A percentile compares a stretch with the other conserved stretches of the same genome.
Evolutionary conservation across 768 basidiomycete species (phyloP).

Genomic region (Tricholoma sp.): DNA sequence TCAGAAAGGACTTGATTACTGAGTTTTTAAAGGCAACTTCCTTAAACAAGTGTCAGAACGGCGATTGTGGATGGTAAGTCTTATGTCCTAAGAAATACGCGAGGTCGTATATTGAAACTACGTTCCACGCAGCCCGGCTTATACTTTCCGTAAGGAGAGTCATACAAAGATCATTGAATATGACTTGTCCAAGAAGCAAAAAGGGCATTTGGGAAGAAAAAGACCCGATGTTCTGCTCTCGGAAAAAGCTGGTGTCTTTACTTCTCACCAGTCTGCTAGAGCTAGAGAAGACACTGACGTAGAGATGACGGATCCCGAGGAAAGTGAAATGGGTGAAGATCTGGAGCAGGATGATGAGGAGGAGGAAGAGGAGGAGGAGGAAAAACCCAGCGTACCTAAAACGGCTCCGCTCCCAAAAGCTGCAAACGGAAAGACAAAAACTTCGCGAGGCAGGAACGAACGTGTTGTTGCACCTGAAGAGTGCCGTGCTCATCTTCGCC

Average conservation of each 20-base stretch:
- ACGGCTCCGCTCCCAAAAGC: slow-evolving; percentile 51
- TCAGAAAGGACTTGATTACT: slow-evolving; percentile 74
- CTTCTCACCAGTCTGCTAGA: slow-evolving; percentile 20
- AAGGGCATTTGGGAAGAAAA: slow-evolving; percentile 49
- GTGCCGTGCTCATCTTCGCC: slow-evolving; percentile 88
- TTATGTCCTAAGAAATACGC: neutral
- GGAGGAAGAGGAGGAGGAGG: slow-evolving; percentile 17
- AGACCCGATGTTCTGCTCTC: slow-evolving; percentile 74
- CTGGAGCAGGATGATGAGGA: slow-evolving; percentile 46
- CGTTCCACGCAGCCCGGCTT: slow-evolving; percentile 49
- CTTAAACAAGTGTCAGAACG: slow-evolving; percentile 70
- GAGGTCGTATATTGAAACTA: neutral
- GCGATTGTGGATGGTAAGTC: slow-evolving; percentile 78
- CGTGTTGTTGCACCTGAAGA: slow-evolving; percentile 89
- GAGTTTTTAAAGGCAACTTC: slow-evolving; percentile 74
- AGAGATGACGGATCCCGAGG: slow-evolving; percentile 46
- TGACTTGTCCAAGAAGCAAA: slow-evolving; percentile 79
- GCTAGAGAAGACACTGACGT: slow-evolving; percentile 38
- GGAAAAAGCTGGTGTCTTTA: slow-evolving; percentile 34
- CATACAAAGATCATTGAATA: slow-evolving; percentile 93
- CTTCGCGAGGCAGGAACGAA: slow-evolving; percentile 77
- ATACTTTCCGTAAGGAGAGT: slow-evolving; percentile 92
- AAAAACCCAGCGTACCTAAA: slow-evolving; percentile 5
- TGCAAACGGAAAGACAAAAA: slow-evolving; percentile 75
- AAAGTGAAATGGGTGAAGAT: slow-evolving; percentile 41